A percentile compares a stretch with the other conserved stretches of the same genome.
These are phyloP conservation scores for Penicillium sp. DNA, from an alignment of 2,329 filamentous ascomycete species.

Conservation along the genomic window DNA sequence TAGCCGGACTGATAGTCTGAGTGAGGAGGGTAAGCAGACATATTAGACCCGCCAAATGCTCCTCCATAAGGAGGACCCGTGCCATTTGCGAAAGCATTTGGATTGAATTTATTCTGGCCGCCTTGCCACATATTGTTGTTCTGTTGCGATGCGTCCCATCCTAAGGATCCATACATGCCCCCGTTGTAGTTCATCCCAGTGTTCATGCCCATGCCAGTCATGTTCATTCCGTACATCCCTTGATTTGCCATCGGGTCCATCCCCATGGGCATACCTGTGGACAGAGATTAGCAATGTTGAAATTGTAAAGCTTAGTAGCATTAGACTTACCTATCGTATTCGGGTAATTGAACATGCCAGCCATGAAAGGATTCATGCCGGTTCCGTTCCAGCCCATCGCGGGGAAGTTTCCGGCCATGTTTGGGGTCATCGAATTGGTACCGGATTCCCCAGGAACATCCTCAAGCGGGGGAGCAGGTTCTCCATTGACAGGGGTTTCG, in stretches of 20 bases:
- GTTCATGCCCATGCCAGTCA: slow-evolving; percentile 83
- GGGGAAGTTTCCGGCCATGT: slow-evolving; percentile 51
- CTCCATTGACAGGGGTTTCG: not conserved
- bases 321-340: slow-evolving; percentile 81
- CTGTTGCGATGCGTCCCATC: slow-evolving; percentile 71
- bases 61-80: slow-evolving; percentile 79
- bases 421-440: slow-evolving; percentile 38
- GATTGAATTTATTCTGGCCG: slow-evolving; percentile 86
- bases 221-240: slow-evolving; percentile 63
- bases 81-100: slow-evolving; percentile 70
- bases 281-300: slow-evolving; percentile 22
- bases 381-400: slow-evolving; percentile 60
- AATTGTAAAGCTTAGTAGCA: not conserved
- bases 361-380: slow-evolving; percentile 65
- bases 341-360: slow-evolving; percentile 57
- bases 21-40: slow-evolving; percentile 62
- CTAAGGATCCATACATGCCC: slow-evolving; percentile 63
- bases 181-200: slow-evolving; percentile 64
- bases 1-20: slow-evolving; percentile 73
- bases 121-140: slow-evolving; percentile 66
- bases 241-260: slow-evolving; percentile 64
- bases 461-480: not conserved
- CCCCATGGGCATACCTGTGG: slow-evolving; percentile 72
- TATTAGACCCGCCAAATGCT: slow-evolving; percentile 67
- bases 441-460: slow-evolving; percentile 1